Evolutionary conservation across 371 early-diverging fungal genomes (phyloP).

Genomic region (Lichtheimia corymbifera): DNA sequence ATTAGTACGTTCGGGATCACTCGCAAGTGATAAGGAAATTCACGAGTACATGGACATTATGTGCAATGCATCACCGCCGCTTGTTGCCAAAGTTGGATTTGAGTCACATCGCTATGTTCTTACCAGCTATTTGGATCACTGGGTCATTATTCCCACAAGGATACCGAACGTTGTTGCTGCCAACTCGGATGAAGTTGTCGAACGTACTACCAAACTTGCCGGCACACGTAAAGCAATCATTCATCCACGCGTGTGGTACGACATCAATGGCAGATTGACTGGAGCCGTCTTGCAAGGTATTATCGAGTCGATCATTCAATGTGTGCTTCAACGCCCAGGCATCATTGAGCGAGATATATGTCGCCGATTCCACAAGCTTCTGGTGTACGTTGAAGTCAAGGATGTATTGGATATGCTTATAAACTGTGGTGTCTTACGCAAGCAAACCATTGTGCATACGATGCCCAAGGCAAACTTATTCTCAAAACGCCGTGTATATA

Average conservation of each 20-base stretch:
- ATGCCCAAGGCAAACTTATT: constrained; percentile 6
- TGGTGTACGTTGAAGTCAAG: constrained; percentile 24
- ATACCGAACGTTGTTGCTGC: not conserved
- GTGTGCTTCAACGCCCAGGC: constrained; percentile 32
- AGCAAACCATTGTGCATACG: not conserved
- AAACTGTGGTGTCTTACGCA: constrained; percentile 13
- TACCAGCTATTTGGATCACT: constrained; percentile 8
- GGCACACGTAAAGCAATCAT: constrained; percentile 11
- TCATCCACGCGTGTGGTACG: constrained; percentile 30
- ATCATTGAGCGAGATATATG: constrained; percentile 20
- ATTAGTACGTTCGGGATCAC: no score
- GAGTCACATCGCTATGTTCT: constrained; percentile 25
- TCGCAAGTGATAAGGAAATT: constrained; percentile 15
- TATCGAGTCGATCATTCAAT: constrained; percentile 18
- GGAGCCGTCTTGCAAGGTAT: constrained; percentile 18
- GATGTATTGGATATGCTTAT: constrained; percentile 25
- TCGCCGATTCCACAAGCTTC: constrained; percentile 6
- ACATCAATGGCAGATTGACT: constrained; percentile 26
- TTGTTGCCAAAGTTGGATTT: constrained; percentile 26
- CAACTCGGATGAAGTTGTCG: not conserved
- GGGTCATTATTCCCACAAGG: constrained; percentile 14
- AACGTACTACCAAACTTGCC: not conserved
- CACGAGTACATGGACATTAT: constrained; percentile 12
- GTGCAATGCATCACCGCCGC: constrained; percentile 8
- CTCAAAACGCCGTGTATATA: constrained; percentile 8